Evolutionary conservation across 768 basidiomycete species (phyloP).

Genomic region (Termitomyces sp.): DNA sequence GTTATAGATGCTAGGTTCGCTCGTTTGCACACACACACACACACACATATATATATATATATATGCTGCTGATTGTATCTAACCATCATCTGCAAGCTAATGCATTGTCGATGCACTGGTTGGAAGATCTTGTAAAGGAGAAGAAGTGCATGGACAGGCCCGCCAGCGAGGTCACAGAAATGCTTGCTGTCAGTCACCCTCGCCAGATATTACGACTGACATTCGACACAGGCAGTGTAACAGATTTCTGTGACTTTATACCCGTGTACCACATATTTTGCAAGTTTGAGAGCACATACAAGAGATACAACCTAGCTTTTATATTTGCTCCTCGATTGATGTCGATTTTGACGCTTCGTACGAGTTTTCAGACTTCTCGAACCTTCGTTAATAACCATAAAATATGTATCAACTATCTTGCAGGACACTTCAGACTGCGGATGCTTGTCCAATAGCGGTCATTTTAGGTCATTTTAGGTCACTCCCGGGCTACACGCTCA

Average conservation of each 20-base stretch:
- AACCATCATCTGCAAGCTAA: conserved; percentile 52
- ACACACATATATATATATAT: too few species aligned
- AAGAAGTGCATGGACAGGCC: conserved; percentile 80
- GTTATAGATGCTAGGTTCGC: conserved; percentile 89
- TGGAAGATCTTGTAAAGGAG: conserved; percentile 75
- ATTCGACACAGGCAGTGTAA: conserved; percentile 67
- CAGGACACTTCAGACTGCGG: conserved; percentile 73
- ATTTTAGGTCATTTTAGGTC: conserved; percentile 83
- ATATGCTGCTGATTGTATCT: not conserved
- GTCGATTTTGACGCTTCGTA: conserved; percentile 91
- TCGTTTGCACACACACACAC: not conserved
- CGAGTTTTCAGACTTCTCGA: conserved; percentile 24
- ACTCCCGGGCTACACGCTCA: too few species aligned
- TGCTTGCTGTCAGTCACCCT: conserved; percentile 52
- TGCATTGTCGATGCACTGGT: conserved; percentile 71
- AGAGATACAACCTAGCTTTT: conserved; percentile 79
- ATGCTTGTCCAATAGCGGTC: conserved; percentile 86
- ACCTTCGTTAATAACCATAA: not conserved
- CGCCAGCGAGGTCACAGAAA: too few species aligned
- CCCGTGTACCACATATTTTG: conserved; percentile 69
- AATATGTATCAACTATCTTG: conserved; percentile 26
- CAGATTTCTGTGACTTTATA: conserved; percentile 80
- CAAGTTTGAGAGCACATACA: conserved; percentile 78
- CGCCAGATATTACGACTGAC: conserved; percentile 4
- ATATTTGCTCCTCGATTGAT: conserved; percentile 76